A percentile compares a stretch with the other conserved stretches of the same genome.
Conservation (phyloP, 768 basidiomycete genomes). For the Gymnopilus junonius region DNA sequence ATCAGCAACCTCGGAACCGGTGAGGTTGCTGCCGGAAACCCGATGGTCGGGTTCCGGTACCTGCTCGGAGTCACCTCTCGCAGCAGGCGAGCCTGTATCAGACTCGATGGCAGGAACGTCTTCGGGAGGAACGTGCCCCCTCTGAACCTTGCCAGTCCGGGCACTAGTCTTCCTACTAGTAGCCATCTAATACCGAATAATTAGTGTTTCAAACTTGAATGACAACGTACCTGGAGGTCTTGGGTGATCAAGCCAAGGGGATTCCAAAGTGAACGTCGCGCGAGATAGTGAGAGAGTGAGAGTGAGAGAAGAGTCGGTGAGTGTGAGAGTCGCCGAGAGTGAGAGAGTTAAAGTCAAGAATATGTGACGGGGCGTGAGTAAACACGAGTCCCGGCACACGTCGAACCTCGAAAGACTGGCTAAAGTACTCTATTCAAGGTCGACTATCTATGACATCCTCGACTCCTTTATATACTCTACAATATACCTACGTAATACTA, state of each 20-base stretch:
- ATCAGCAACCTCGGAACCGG: not conserved
- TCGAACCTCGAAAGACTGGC: not conserved
- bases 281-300: not conserved
- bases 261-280: not conserved
- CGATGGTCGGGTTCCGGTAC: not conserved
- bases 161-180: not conserved
- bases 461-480: not conserved
- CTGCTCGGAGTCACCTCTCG: not conserved
- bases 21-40: not conserved
- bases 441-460: not conserved
- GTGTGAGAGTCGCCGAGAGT: not conserved
- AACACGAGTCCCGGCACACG: constrained; percentile 7
- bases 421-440: constrained; percentile 3
- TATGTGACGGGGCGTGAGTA: constrained; percentile 5
- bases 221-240: not conserved
- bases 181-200: not conserved
- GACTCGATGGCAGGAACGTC: not conserved
- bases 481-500: not conserved
- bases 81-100: not conserved
- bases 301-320: too few species aligned
- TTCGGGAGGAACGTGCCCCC: not conserved
- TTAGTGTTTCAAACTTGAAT: not conserved
- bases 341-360: not conserved
- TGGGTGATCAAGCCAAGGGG: constrained; percentile 9
- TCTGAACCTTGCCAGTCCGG: not conserved